phyloP scores from a whole-genome alignment of 2,329 filamentous ascomycete genomes.

The Tolypocladium sp. region DNA sequence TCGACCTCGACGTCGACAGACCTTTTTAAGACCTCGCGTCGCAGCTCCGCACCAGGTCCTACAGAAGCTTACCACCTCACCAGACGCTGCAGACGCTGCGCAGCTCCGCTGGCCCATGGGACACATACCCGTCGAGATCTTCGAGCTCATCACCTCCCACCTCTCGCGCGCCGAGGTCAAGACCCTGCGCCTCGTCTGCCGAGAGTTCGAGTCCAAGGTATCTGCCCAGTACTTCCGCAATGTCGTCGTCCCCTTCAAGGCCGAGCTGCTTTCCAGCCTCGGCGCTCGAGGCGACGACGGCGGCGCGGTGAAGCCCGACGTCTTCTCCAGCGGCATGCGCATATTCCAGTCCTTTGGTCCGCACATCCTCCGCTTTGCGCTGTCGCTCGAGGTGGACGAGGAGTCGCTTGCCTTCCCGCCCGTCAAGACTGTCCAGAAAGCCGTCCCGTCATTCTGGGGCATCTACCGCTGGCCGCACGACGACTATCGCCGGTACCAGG shows the following conservation, averaged over 20 bases:
- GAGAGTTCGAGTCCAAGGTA: constrained; percentile 46
- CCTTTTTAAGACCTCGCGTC: background rate
- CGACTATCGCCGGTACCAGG: constrained; percentile 48
- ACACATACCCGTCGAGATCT: constrained; percentile 51
- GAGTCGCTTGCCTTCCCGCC: constrained; percentile 38
- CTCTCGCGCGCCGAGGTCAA: constrained; percentile 51
- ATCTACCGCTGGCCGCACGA: constrained; percentile 55
- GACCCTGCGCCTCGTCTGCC: constrained; percentile 50
- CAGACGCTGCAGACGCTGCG: background rate
- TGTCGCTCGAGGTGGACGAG: constrained; percentile 61
- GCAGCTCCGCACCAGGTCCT: too few species aligned
- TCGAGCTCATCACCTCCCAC: constrained; percentile 43
- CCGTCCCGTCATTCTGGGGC: constrained; percentile 52
- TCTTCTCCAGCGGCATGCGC: constrained; percentile 42
- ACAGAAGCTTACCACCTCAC: background rate
- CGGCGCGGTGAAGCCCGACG: constrained; percentile 10
- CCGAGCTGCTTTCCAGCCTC: constrained; percentile 45
- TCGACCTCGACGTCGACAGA: too few species aligned
- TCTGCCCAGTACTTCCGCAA: constrained; percentile 51
- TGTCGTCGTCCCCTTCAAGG: constrained; percentile 56
- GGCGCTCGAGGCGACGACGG: constrained; percentile 8
- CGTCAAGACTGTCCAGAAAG: constrained; percentile 44
- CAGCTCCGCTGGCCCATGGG: constrained; percentile 19
- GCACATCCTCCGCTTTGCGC: constrained; percentile 53
- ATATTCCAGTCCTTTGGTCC: constrained; percentile 53